Conservation (phyloP, 208 protist species). For the Wallacemonas sp. region DNA sequence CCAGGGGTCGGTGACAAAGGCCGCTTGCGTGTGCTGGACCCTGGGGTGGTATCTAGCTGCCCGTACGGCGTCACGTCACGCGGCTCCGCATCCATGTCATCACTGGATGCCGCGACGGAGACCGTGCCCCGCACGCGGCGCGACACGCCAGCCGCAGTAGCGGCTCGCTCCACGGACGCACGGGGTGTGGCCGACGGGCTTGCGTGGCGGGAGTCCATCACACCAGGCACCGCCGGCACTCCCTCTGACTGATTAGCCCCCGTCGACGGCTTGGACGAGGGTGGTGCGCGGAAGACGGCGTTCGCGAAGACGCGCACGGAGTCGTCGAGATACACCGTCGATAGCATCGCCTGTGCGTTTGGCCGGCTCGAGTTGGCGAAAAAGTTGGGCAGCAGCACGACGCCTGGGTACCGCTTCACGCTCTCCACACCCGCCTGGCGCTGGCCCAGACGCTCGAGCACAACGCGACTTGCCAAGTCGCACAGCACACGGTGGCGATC, state of each 20-base stretch:
- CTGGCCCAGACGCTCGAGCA: slow-evolving; percentile 64
- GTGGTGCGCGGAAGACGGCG: slow-evolving; percentile 45
- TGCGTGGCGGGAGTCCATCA: no score
- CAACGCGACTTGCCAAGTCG: slow-evolving; percentile 61
- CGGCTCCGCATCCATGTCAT: not conserved
- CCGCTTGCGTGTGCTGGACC: not conserved
- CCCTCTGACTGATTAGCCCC: no score
- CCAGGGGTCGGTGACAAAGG: not conserved
- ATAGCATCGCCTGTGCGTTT: slow-evolving; percentile 23
- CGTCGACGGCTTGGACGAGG: no score
- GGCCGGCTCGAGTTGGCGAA: slow-evolving; percentile 34
- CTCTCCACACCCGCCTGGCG: slow-evolving; percentile 47
- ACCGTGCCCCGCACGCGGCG: not conserved
- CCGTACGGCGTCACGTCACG: slow-evolving; percentile 5
- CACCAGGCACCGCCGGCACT: no score
- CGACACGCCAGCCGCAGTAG: not conserved
- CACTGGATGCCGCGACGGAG: no score
- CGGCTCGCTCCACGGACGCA: not conserved
- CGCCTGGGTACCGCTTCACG: slow-evolving; percentile 66
- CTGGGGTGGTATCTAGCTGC: not conserved
- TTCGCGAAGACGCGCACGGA: slow-evolving; percentile 39
- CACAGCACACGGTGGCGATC: slow-evolving; percentile 59
- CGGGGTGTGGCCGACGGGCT: slow-evolving; percentile 9
- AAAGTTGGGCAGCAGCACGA: slow-evolving; percentile 61
- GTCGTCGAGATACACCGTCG: slow-evolving; percentile 45